These are phyloP conservation scores for Nakazawaea pomicola DNA, from an alignment of 805 yeast genomes.

Conservation along the genomic window DNA sequence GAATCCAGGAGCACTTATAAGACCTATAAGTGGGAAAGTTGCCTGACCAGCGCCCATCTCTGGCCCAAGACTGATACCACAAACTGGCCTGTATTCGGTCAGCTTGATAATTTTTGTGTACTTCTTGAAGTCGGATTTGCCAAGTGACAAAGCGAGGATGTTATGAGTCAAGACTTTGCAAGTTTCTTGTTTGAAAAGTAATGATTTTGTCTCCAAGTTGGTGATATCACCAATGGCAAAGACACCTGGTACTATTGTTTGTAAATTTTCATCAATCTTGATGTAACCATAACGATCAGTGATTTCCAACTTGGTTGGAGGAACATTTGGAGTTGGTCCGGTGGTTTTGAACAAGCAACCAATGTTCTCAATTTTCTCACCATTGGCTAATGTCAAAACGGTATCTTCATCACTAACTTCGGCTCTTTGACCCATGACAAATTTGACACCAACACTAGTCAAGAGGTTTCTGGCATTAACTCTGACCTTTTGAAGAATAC, in stretches of 20 bases:
- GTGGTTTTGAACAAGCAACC: conserved; percentile 17
- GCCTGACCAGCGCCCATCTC: conserved; percentile 23
- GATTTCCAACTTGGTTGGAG: conserved; percentile 15
- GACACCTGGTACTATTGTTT: conserved; percentile 15
- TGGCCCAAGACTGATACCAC: conserved; percentile 22
- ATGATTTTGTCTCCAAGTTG: conserved; percentile 20
- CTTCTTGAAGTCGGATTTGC: background rate
- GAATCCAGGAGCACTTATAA: conserved; percentile 17
- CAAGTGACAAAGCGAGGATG: conserved; percentile 8
- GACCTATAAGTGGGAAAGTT: conserved; percentile 19
- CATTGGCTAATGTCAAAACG: conserved; percentile 6
- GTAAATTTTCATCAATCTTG: conserved; percentile 1
- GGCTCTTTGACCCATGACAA: conserved; percentile 15
- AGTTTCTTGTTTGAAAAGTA: conserved; percentile 15
- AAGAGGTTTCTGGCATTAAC: conserved; percentile 5
- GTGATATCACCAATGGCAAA: conserved; percentile 31
- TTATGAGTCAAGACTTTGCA: conserved; percentile 16
- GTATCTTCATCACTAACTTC: conserved; percentile 6
- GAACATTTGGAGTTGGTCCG: conserved; percentile 21
- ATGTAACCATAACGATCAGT: conserved; percentile 17
- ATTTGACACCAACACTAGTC: conserved; percentile 14
- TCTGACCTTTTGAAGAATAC: conserved; percentile 7
- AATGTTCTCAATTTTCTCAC: conserved; percentile 13
- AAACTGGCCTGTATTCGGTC: background rate
- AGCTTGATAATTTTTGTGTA: conserved; percentile 5